Evolutionary conservation across 2,329 filamentous ascomycete species (phyloP).

Genomic region (Rhexocercosporidium sp.): DNA sequence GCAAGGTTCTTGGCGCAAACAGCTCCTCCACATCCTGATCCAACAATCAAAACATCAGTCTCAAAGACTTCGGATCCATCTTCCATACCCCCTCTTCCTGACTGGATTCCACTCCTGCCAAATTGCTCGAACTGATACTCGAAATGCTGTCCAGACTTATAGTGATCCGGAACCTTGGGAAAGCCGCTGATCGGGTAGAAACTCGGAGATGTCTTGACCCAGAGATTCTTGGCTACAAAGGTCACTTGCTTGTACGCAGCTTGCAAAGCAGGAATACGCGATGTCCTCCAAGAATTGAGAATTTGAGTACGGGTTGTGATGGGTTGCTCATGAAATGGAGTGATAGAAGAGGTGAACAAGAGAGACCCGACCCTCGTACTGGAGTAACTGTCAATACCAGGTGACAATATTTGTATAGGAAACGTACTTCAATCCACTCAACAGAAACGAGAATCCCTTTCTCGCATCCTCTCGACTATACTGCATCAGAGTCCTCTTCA

Average conservation of each 20-base stretch:
- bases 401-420: conserved; percentile 27
- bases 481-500: conserved; percentile 50
- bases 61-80: conserved; percentile 63
- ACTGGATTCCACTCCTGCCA: conserved; percentile 13
- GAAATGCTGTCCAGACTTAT: conserved; percentile 44
- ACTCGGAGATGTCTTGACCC: conserved; percentile 55
- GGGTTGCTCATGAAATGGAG: conserved; percentile 66
- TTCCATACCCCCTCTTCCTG: conserved; percentile 16
- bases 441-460: conserved; percentile 35
- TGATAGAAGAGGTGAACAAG: conserved; percentile 70
- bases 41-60: conserved; percentile 84
- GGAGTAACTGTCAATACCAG: conserved; percentile 19
- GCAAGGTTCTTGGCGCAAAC: conserved; percentile 82
- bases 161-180: conserved; percentile 54
- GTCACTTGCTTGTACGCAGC: conserved; percentile 60
- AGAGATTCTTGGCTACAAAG: conserved; percentile 53
- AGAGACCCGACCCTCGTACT: conserved; percentile 68
- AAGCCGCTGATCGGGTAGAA: conserved; percentile 62
- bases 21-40: conserved; percentile 84
- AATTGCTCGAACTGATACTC: conserved; percentile 43
- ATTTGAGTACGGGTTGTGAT: conserved; percentile 64
- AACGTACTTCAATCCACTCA: conserved; percentile 40
- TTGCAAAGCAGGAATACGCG: conserved; percentile 60
- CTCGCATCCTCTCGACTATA: conserved; percentile 37
- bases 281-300: conserved; percentile 64